Evolutionary conservation across 2,329 filamentous ascomycete species (phyloP).

Genomic region (Alternaria rosae): DNA sequence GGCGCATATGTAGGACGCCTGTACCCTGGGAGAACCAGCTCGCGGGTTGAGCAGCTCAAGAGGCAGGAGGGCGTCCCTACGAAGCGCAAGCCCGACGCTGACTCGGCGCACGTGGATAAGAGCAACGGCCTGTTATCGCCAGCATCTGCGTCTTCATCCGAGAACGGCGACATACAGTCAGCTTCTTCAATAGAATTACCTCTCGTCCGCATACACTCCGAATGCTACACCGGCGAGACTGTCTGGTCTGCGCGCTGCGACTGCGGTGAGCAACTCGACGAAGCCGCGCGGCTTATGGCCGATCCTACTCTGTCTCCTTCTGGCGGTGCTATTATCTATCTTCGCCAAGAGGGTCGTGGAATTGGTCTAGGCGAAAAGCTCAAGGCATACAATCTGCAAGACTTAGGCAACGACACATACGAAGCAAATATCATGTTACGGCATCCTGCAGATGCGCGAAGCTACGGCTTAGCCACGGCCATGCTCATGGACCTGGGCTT

Average conservation of each 20-base stretch:
- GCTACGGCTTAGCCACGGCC: slow-evolving; percentile 94
- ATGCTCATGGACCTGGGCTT: slow-evolving; percentile 88
- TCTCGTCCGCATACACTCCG: slow-evolving; percentile 92
- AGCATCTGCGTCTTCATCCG: slow-evolving; percentile 34
- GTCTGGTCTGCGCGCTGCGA: slow-evolving; percentile 98
- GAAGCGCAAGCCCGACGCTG: slow-evolving; percentile 21
- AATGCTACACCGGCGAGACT: slow-evolving; percentile 98
- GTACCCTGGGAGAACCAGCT: slow-evolving; percentile 82
- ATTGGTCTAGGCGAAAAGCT: slow-evolving; percentile 95
- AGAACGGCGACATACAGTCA: slow-evolving; percentile 35
- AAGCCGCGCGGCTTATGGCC: slow-evolving; percentile 92
- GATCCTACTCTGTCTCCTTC: slow-evolving; percentile 64
- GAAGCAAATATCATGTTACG: slow-evolving; percentile 91
- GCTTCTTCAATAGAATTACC: slow-evolving; percentile 60
- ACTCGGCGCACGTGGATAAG: slow-evolving; percentile 9
- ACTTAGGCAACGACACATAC: slow-evolving; percentile 95
- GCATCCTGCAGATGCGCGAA: slow-evolving; percentile 92
- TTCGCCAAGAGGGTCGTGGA: slow-evolving; percentile 93
- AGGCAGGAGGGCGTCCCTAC: slow-evolving; percentile 44
- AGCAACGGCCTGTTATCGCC: slow-evolving; percentile 25
- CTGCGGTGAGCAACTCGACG: slow-evolving; percentile 96
- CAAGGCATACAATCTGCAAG: slow-evolving; percentile 97
- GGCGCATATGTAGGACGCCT: slow-evolving; percentile 91
- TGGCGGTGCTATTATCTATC: slow-evolving; percentile 92
- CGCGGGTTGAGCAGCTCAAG: slow-evolving; percentile 65